Evolutionary conservation across 768 basidiomycete genomes (phyloP), one percentile per base, ranked within the genome.

Genomic region (Suillus occidentalis): DNA sequence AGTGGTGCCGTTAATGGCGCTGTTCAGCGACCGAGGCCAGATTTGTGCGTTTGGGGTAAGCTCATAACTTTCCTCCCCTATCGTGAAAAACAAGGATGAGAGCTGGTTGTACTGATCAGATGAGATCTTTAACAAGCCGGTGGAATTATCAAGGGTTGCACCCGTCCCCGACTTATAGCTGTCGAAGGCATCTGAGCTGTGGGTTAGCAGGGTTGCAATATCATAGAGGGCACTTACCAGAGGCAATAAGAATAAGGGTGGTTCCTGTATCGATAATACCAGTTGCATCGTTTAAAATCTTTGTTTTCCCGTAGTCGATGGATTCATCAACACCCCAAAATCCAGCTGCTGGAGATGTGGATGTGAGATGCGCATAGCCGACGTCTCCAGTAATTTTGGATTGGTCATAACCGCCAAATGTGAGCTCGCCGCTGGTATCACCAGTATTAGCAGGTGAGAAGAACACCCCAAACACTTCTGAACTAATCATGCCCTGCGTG

Each of bases 241-340:
- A 60, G 4, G 67, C 67, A 45, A 69, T 39, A 6, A 69, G 59
- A 37, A 69, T 65, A 40, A 80, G 69, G 5, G 77, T 77, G n/a
- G 78, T 78, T 61, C 78, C 78, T 4, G 77, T 78, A 65, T 80
- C 77, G 68, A 79, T 71, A 45, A 79, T 75, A 20, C 78, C 78
- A 6, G 75, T 70, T 4, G 72, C 73, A 16, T 40, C 60, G 9
- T 43, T 49, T 20, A 78, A 66, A 47, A 78, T 53, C 18, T 69
- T 69, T 1, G 68, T 63, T 8, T 62, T 22, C 36, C 76, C 76
- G 52, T 72, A 76, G 2, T 37, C 62, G 63, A 79, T 73, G 22
- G 69, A 66, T 65, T 78, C 65, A 62, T 79, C 60, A 61, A 80
- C 73, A n/a, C 79, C 79, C 73, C 74, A 80, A 68, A 67, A 80